A percentile compares a stretch with the other conserved stretches of the same genome.
Conservation (phyloP, 1,284 basidiomycete species). For the Cutaneotrichosporon arboriforme region DNA sequence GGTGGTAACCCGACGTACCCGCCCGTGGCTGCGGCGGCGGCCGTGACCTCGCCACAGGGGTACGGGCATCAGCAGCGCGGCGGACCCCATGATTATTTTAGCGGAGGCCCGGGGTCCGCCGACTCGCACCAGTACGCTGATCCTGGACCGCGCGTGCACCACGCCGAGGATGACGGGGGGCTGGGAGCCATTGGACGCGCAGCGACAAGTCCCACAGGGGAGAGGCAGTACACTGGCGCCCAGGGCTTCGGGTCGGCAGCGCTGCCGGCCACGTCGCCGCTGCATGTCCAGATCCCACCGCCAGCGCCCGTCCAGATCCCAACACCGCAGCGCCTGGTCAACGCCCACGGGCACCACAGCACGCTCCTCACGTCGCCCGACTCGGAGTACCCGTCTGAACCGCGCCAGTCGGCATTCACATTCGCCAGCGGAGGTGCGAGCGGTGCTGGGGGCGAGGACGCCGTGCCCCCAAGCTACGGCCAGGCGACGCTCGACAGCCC, state of each 20-base stretch:
- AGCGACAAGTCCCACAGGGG: conserved; percentile 22
- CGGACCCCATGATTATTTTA: not conserved
- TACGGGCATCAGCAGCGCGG: not conserved
- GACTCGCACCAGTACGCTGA: conserved; percentile 2
- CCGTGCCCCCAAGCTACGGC: conserved; percentile 11
- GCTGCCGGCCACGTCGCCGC: not conserved
- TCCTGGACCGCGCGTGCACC: conserved; percentile 11
- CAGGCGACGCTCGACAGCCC: not conserved
- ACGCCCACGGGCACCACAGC: not conserved
- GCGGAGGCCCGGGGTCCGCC: not conserved
- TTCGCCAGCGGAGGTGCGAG: too few species aligned
- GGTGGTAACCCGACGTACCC: conserved; percentile 10
- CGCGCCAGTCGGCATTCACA: too few species aligned
- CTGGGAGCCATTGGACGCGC: conserved; percentile 36
- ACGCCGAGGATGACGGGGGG: conserved; percentile 28
- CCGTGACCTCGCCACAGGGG: not conserved
- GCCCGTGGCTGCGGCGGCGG: not conserved
- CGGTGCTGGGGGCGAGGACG: not conserved
- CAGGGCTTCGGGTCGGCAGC: conserved; percentile 3
- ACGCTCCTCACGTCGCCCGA: conserved; percentile 4
- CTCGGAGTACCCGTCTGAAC: conserved; percentile 1
- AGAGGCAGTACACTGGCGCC: conserved; percentile 5
- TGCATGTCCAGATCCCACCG: conserved; percentile 11
- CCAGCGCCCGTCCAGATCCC: conserved; percentile 16
- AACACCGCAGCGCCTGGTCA: conserved; percentile 13